Evolutionary conservation across 805 yeast species (phyloP).

Genomic region (Ogataea ganodermae): DNA sequence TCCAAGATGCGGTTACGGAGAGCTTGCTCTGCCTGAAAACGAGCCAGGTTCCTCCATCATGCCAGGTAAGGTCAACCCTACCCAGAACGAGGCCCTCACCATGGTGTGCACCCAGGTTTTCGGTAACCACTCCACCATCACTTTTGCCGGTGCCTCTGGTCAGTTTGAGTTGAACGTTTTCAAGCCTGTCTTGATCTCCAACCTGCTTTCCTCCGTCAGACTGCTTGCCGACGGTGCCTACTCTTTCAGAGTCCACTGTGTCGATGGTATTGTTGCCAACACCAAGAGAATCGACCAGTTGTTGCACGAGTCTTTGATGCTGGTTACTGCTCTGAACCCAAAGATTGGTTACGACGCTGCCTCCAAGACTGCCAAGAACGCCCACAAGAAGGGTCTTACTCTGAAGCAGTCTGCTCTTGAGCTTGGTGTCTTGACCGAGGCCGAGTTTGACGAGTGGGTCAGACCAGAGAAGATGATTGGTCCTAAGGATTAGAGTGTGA

Average conservation of each 20-base stretch:
- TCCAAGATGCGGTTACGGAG: constrained; percentile 99
- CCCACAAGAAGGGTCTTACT: constrained; percentile 96
- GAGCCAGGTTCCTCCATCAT: constrained; percentile 99
- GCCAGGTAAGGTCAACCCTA: constrained; percentile 99
- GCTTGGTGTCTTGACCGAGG: constrained; percentile 77
- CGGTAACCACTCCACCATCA: constrained; percentile 93
- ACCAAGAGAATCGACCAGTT: constrained; percentile 81
- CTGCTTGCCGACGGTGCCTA: constrained; percentile 84
- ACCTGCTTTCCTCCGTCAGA: constrained; percentile 84
- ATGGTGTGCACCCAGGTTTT: constrained; percentile 98
- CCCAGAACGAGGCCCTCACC: constrained; percentile 98
- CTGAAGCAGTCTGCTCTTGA: constrained; percentile 93
- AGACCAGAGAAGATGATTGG: constrained; percentile 98
- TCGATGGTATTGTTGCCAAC: constrained; percentile 91
- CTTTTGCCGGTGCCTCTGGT: constrained; percentile 98
- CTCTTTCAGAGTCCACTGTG: constrained; percentile 94
- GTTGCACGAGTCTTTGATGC: constrained; percentile 93
- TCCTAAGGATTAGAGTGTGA: constrained; percentile 54
- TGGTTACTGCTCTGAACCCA: constrained; percentile 98
- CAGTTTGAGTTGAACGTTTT: constrained; percentile 98
- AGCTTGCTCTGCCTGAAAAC: constrained; percentile 91
- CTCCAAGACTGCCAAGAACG: constrained; percentile 97
- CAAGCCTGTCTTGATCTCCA: constrained; percentile 94
- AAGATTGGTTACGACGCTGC: constrained; percentile 98
- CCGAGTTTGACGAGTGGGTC: constrained; percentile 95